Evolutionary conservation across 139 green algal genomes (phyloP).

Genomic region (Volvox reticuliferus): DNA sequence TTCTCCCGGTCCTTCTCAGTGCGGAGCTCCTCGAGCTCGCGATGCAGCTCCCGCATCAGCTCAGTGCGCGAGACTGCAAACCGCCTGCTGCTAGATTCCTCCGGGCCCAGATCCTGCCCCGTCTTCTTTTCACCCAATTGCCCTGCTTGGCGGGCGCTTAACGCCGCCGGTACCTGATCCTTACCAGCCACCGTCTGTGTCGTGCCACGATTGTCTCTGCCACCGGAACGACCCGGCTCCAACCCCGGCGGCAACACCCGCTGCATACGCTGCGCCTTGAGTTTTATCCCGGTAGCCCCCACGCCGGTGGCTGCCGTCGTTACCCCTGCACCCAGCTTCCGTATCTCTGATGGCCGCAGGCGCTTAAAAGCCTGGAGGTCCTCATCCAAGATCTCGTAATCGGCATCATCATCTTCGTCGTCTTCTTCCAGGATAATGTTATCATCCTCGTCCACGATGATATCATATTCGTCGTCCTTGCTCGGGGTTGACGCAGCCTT

Average conservation of each 20-base stretch:
- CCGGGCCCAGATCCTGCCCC: neutral
- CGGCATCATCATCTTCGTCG: constrained; percentile 35
- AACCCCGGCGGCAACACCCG: neutral
- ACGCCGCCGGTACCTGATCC: no score
- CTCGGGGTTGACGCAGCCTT: neutral
- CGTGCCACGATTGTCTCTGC: neutral
- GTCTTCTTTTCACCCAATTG: neutral
- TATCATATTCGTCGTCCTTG: neutral
- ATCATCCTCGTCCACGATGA: constrained; percentile 45
- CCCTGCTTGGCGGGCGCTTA: neutral
- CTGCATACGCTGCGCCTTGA: constrained; percentile 12
- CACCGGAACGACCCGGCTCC: neutral
- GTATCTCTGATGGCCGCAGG: constrained; percentile 20
- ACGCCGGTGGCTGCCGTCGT: neutral
- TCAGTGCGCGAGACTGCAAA: neutral
- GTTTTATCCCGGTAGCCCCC: neutral
- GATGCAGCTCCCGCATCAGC: constrained; percentile 37
- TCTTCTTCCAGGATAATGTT: constrained; percentile 45
- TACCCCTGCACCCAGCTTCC: neutral
- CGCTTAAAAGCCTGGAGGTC: constrained; percentile 48
- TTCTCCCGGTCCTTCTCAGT: constrained; percentile 47
- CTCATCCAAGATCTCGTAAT: constrained; percentile 48
- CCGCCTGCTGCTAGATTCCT: neutral
- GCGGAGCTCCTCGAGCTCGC: constrained; percentile 58
- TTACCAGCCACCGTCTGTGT: no score